Percentiles rank a stretch among this genome's conserved stretches.
These are phyloP conservation scores for Trametes sp. DNA, from an alignment of 1,284 basidiomycete genomes.

Conservation along the genomic window DNA sequence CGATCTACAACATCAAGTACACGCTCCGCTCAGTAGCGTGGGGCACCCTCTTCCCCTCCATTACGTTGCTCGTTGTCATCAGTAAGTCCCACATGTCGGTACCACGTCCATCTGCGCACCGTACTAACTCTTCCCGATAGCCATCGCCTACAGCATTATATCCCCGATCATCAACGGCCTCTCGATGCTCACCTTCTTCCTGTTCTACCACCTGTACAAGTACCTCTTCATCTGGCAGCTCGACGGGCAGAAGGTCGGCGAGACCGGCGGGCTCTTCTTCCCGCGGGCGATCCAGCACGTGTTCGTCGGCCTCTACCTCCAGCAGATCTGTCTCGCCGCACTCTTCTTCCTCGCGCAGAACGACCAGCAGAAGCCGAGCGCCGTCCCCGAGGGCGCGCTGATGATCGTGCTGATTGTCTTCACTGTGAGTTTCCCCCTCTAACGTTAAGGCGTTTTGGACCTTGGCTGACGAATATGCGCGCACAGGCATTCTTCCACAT, in stretches of 20 bases:
- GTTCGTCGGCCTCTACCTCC: constrained; percentile 93
- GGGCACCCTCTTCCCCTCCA: constrained; percentile 87
- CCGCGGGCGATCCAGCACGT: constrained; percentile 93
- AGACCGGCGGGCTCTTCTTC: constrained; percentile 97
- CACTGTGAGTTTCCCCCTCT: constrained; percentile 61
- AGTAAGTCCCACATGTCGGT: constrained; percentile 53
- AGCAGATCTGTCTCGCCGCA: constrained; percentile 82
- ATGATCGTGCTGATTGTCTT: constrained; percentile 86
- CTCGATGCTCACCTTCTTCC: constrained; percentile 81
- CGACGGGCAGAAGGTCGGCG: constrained; percentile 75
- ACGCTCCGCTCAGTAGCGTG: constrained; percentile 72
- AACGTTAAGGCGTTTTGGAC: too few relatives aligned
- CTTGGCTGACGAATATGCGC: constrained; percentile 24
- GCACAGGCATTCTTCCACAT: constrained; percentile 70
- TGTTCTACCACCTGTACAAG: constrained; percentile 89
- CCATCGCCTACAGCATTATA: constrained; percentile 87
- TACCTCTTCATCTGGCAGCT: constrained; percentile 87
- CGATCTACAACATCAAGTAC: constrained; percentile 82
- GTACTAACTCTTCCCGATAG: constrained; percentile 43
- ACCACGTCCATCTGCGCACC: neutral
- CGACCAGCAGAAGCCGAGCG: constrained; percentile 55
- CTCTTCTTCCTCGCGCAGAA: constrained; percentile 88
- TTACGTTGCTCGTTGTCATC: constrained; percentile 82
- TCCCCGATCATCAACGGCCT: constrained; percentile 96
- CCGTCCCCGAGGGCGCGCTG: constrained; percentile 78